Base-by-base conservation (phyloP, 306 rosid species). In the Rubus idaeus region DNA sequence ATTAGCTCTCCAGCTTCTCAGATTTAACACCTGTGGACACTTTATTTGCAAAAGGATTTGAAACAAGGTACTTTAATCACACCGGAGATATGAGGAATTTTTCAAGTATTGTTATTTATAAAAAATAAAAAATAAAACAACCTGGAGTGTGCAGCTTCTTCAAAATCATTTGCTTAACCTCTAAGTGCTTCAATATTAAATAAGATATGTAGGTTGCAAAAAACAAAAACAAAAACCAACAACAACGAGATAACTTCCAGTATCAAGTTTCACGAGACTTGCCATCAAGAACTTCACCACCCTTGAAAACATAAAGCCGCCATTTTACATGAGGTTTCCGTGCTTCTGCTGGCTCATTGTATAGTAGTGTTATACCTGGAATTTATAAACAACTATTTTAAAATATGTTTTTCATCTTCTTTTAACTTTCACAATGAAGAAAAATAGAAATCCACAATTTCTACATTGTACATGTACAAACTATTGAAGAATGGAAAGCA, bases 261-360 rank as follows among this genome's bases (percentile, higher is more conserved):
- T 23, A 78, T n/a, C 30, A 26, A 77, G 50, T 23, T 65, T 62
- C 40, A 67, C 51, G 50, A 86, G 53, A 77, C 89, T 86, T 80
- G 83, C 99, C 99, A 71, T 89, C 84, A 73, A 95, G 85, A 73
- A 83, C 93, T 95, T 95, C 99, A 41, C 99, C 99, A 71, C 75
- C 90, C 97, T 92, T 95, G 80, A 95, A 95, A 77, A 95, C 97
- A 89, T 95, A 95, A 55, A 95, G 96, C 68, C 99, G 86, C 98
- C 98, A 95, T 80, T 90, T 90, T 76, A 92, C n/a, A 72, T 80
- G 82, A 78, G 98, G 98, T 78, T 88, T 87, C 73, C 93, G 84
- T 55, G 91, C 98, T 63, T 95, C 98, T 37, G 96, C 85, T 12
- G 97, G 97, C 81, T 92, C 97, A 69, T 79, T 90, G 81, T 84